Evolutionary conservation across 2,329 filamentous ascomycete species (phyloP).

Genomic region (Ophiostoma sp.): DNA sequence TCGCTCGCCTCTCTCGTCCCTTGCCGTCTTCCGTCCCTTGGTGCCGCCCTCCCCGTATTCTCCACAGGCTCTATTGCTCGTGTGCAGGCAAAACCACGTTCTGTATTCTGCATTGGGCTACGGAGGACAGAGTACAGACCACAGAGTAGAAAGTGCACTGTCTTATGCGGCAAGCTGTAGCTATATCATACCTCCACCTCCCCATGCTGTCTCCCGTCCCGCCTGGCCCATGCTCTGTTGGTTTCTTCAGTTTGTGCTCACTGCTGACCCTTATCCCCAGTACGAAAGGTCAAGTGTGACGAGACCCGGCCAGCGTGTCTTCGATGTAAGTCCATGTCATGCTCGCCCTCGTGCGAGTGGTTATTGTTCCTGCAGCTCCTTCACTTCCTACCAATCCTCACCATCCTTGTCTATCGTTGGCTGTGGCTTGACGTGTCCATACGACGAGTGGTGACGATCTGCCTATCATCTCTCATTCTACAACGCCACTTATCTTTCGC

Average conservation of each 20-base stretch:
- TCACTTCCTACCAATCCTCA: not conserved
- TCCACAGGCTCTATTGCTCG: not conserved
- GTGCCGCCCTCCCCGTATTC: not conserved
- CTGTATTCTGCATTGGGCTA: not conserved
- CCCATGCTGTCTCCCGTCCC: not conserved
- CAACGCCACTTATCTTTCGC: not conserved
- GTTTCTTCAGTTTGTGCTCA: no score
- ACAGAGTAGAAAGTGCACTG: not conserved
- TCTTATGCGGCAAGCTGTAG: not conserved
- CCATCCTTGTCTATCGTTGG: not conserved
- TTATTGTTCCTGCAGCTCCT: not conserved
- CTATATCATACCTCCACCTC: not conserved
- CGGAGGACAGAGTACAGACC: not conserved
- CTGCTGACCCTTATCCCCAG: slow-evolving; percentile 2
- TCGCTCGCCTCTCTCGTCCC: not conserved
- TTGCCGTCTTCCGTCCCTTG: not conserved
- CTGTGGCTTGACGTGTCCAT: not conserved
- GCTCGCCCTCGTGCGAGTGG: no score
- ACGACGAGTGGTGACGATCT: not conserved
- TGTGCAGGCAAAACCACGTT: not conserved
- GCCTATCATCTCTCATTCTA: not conserved
- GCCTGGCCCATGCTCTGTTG: not conserved
- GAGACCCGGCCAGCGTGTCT: slow-evolving; percentile 24
- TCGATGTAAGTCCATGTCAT: slow-evolving; percentile 20
- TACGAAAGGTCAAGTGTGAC: slow-evolving; percentile 28